Conservation (phyloP, 305 asterid genomes). For the Ruellia speciosa region DNA sequence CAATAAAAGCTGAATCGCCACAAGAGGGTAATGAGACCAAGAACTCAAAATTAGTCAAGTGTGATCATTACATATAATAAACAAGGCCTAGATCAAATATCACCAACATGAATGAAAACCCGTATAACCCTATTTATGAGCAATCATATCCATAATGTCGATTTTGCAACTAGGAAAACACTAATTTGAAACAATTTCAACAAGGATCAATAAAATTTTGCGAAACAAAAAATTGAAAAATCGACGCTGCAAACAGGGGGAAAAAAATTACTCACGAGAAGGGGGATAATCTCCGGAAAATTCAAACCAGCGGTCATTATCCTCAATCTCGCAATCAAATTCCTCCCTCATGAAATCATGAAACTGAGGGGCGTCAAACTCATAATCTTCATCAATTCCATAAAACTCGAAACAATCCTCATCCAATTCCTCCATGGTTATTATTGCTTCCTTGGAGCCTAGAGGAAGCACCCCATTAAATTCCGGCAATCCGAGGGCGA, state of each 20-base stretch:
- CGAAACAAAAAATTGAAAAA: background rate
- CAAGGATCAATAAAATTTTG: too few species aligned
- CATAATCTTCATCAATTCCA: conserved; percentile 56
- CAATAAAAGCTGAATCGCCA: conserved; percentile 40
- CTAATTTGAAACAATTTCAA: too few species aligned
- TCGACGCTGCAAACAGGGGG: too few species aligned
- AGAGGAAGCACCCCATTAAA: background rate
- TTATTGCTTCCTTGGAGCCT: conserved; percentile 1
- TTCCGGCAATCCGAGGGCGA: background rate
- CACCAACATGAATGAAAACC: background rate
- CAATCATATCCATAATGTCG: too few species aligned
- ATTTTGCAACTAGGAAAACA: background rate
- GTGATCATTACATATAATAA: background rate
- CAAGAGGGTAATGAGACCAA: background rate
- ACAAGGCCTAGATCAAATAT: background rate
- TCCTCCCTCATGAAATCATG: conserved; percentile 58
- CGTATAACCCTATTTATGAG: background rate
- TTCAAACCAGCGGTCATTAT: conserved; percentile 68
- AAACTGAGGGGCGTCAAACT: conserved; percentile 59
- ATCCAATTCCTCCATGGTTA: conserved; percentile 35
- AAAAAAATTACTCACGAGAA: conserved; percentile 51
- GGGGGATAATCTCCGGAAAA: conserved; percentile 59
- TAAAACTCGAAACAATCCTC: conserved; percentile 34
- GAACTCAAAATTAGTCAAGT: conserved; percentile 6
- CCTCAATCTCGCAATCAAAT: conserved; percentile 37